phyloP scores from a whole-genome alignment of 768 basidiomycete genomes.

The Albatrellus ellisii region DNA sequence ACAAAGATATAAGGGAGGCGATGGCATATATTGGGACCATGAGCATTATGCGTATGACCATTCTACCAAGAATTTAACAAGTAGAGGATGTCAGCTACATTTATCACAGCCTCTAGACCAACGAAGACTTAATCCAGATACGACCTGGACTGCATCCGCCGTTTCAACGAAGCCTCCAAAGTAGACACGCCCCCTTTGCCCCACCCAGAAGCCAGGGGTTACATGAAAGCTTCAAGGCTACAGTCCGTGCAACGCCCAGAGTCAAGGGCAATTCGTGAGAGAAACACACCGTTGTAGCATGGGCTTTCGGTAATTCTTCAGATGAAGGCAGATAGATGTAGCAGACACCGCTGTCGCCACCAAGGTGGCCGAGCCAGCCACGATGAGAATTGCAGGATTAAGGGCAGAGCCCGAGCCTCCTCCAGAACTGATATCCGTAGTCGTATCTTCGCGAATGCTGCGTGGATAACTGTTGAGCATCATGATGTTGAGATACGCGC shows the following conservation, averaged over 20 bases:
- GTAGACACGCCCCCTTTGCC: background rate
- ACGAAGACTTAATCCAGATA: background rate
- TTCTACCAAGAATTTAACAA: slow-evolving; percentile 29
- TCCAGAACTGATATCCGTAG: no score
- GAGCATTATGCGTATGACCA: slow-evolving; percentile 91
- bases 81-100: background rate
- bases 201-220: background rate
- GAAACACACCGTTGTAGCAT: slow-evolving; percentile 53
- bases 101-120: background rate
- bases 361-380: slow-evolving; percentile 50
- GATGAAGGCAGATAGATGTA: slow-evolving; percentile 65
- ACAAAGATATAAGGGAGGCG: slow-evolving; percentile 83
- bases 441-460: no score
- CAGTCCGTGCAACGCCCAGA: background rate
- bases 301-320: slow-evolving; percentile 81
- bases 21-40: slow-evolving; percentile 94
- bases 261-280: background rate
- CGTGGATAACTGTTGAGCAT: no score
- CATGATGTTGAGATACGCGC: no score
- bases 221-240: background rate
- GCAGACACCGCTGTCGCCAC: slow-evolving; percentile 63
- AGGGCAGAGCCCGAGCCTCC: slow-evolving; percentile 43
- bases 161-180: background rate
- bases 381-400: slow-evolving; percentile 36
- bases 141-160: background rate